These are phyloP conservation scores for Dendrobium catenatum DNA, from an alignment of 106 monocot species.

Conservation along the genomic window DNA sequence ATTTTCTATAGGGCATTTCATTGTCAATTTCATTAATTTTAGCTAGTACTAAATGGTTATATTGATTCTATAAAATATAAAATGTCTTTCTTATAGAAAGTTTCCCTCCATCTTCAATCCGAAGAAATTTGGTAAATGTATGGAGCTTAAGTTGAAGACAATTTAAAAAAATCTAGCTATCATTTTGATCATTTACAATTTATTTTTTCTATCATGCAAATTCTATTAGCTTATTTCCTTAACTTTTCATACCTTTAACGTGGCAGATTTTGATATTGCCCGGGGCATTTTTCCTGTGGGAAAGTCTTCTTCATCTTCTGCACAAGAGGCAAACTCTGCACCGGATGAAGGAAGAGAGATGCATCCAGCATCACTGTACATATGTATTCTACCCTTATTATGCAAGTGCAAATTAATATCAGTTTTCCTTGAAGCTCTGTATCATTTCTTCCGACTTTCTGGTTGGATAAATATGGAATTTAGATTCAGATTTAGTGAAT, in stretches of 20 bases:
- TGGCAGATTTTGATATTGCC: slow-evolving; percentile 1
- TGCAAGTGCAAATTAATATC: background rate
- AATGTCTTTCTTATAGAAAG: no score
- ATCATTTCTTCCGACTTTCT: background rate
- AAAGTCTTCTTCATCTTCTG: slow-evolving; percentile 2
- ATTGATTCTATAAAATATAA: no score
- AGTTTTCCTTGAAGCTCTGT: slow-evolving; percentile 1
- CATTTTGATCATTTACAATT: no score
- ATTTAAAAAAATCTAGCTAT: no score
- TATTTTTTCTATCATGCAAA: no score
- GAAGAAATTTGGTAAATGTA: no score
- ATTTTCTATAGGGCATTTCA: no score
- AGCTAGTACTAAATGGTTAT: no score
- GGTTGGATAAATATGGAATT: background rate
- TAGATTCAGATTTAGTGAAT: background rate
- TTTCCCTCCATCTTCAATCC: no score
- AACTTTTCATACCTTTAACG: background rate
- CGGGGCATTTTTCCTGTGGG: background rate
- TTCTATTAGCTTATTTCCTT: background rate
- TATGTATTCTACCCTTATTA: slow-evolving; percentile 8
- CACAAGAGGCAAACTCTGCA: background rate
- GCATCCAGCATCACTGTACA: slow-evolving; percentile 6
- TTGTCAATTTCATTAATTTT: no score
- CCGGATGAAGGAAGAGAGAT: background rate
- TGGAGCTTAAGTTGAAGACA: no score